phyloP scores from a whole-genome alignment of 2,329 filamentous ascomycete genomes.

The Fusarium sp. region DNA sequence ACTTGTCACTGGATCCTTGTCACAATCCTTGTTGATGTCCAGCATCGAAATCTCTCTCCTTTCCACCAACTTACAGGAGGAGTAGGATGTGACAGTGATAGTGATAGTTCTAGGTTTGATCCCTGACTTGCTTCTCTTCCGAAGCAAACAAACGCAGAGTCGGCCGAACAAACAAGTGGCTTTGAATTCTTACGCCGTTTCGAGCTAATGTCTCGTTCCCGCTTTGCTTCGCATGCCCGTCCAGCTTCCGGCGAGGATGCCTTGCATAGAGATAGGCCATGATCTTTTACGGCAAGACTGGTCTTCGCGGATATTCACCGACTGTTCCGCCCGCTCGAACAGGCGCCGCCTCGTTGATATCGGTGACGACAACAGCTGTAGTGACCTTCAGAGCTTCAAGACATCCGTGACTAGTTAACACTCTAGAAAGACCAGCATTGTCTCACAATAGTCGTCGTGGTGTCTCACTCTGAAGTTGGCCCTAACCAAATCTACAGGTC shows the following conservation, averaged over 20 bases:
- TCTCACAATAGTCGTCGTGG: constrained; percentile 38
- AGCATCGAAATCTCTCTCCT: constrained; percentile 26
- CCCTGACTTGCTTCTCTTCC: constrained; percentile 26
- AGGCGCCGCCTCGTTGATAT: constrained; percentile 33
- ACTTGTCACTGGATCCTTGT: constrained; percentile 24
- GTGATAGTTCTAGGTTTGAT: constrained; percentile 17
- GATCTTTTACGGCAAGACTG: constrained; percentile 26
- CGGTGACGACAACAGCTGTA: constrained; percentile 29
- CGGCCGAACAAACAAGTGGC: constrained; percentile 29
- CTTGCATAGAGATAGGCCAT: constrained; percentile 46
- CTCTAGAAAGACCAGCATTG: constrained; percentile 36
- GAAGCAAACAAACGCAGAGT: constrained; percentile 41
- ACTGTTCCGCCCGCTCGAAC: constrained; percentile 44
- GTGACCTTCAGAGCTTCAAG: constrained; percentile 30
- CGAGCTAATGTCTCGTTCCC: constrained; percentile 50
- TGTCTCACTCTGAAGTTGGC: constrained; percentile 32
- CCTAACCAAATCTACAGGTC: constrained; percentile 9
- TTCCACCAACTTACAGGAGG: constrained; percentile 10
- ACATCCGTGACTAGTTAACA: constrained; percentile 29
- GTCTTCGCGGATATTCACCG: constrained; percentile 47
- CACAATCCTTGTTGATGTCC: constrained; percentile 20
- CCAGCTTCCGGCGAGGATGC: constrained; percentile 44
- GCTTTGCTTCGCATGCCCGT: constrained; percentile 46
- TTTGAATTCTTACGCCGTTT: constrained; percentile 37
- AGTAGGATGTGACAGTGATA: constrained; percentile 30